Conservation (phyloP, 140 eudicot species). For the Stevia rebaudiana region DNA sequence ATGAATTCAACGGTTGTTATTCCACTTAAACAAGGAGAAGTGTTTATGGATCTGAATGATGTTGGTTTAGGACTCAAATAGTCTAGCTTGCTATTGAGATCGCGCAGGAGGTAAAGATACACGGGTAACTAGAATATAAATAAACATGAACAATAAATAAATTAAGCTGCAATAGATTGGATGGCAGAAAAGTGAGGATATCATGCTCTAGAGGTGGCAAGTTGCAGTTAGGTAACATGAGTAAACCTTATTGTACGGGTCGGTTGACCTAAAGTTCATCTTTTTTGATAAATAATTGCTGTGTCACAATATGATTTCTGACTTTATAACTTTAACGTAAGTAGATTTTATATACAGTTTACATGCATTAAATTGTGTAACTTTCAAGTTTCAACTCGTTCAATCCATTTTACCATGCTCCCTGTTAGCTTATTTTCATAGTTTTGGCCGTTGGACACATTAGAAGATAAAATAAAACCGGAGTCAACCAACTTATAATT, state of each 20-base stretch:
- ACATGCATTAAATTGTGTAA: not conserved
- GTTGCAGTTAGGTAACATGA: not conserved
- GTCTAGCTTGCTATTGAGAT: slow-evolving; percentile 67
- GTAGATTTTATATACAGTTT: not conserved
- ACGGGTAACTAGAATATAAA: slow-evolving; percentile 53
- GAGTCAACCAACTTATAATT: not conserved
- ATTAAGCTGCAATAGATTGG: slow-evolving; percentile 14
- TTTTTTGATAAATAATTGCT: not conserved
- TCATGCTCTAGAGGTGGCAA: slow-evolving; percentile 8
- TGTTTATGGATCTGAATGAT: slow-evolving; percentile 25
- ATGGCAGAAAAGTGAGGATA: not conserved
- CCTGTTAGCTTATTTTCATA: not conserved
- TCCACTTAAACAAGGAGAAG: slow-evolving; percentile 38
- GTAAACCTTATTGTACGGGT: not conserved
- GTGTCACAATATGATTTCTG: not conserved
- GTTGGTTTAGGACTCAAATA: slow-evolving; percentile 41
- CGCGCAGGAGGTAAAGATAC: slow-evolving; percentile 67
- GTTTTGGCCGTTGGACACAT: not conserved
- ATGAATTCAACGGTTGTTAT: slow-evolving; percentile 39
- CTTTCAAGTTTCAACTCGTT: not conserved
- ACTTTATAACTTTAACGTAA: not conserved
- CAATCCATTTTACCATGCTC: not conserved
- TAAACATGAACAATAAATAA: not conserved
- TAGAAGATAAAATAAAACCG: not conserved
- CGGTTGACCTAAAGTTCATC: not conserved